phyloP scores from a whole-genome alignment of 306 rosid genomes.

The Pueraria montana region DNA sequence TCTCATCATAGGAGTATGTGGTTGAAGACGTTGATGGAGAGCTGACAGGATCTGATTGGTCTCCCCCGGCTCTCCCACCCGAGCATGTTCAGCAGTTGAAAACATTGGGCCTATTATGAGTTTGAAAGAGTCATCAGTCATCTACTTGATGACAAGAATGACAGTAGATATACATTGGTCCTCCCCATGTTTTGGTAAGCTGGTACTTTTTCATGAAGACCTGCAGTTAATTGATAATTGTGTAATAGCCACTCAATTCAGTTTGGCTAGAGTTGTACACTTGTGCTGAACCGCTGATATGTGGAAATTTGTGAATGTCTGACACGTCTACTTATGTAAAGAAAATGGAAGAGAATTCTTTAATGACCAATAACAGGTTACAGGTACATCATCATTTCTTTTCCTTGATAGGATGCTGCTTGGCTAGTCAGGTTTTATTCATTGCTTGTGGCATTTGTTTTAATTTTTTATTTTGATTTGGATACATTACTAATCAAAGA shows the following conservation, averaged over 20 bases:
- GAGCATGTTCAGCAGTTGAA: slow-evolving; percentile 97
- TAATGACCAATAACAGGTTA: slow-evolving; percentile 48
- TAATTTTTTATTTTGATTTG: slow-evolving; percentile 11
- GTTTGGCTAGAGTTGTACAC: slow-evolving; percentile 49
- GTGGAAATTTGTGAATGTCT: slow-evolving; percentile 49
- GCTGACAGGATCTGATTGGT: slow-evolving; percentile 90
- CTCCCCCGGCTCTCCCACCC: slow-evolving; percentile 82
- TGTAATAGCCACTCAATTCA: slow-evolving; percentile 47
- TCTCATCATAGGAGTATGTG: slow-evolving; percentile 78
- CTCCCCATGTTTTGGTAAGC: slow-evolving; percentile 44
- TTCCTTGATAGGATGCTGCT: slow-evolving; percentile 14
- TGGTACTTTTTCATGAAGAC: slow-evolving; percentile 41
- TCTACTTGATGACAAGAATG: slow-evolving; percentile 49
- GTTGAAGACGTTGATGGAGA: slow-evolving; percentile 98
- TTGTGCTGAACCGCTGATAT: slow-evolving; percentile 43
- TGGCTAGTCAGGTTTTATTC: slow-evolving; percentile 34
- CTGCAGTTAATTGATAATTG: slow-evolving; percentile 37
- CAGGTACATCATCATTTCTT: slow-evolving; percentile 46
- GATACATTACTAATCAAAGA: slow-evolving; percentile 3
- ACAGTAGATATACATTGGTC: slow-evolving; percentile 45
- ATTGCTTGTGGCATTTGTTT: slow-evolving; percentile 1
- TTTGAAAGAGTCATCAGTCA: slow-evolving; percentile 43
- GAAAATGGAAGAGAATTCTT: slow-evolving; percentile 48
- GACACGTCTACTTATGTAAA: slow-evolving; percentile 48
- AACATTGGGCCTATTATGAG: slow-evolving; percentile 84